phyloP scores from a whole-genome alignment of 73 alveolate genomes.

The Breviolum minutum region DNA sequence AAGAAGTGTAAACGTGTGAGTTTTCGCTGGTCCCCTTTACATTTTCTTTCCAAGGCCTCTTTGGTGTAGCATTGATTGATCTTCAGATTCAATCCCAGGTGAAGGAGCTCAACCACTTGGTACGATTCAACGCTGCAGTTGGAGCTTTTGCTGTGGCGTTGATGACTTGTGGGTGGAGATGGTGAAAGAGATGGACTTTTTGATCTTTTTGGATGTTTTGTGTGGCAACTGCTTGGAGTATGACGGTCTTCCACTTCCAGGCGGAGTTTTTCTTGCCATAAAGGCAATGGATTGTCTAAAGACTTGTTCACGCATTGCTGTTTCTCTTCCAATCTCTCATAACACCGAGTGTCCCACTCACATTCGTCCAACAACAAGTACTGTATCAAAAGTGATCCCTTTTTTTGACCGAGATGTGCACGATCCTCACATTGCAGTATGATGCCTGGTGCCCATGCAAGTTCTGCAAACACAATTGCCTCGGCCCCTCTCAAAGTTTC shows the following conservation, averaged over 20 bases:
- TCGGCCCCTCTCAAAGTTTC: conserved; percentile 97
- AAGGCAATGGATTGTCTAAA: no score
- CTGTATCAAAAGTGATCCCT: conserved; percentile 96
- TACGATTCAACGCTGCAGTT: background rate
- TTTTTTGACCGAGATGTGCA: conserved; percentile 97
- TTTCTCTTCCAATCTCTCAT: background rate
- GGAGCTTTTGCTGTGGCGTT: no score
- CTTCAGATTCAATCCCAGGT: conserved; percentile 24
- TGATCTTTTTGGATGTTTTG: no score
- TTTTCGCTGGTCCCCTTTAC: background rate
- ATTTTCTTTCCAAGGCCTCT: background rate
- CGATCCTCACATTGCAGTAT: conserved; percentile 98
- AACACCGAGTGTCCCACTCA: background rate
- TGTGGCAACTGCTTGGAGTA: no score
- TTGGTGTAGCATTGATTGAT: background rate
- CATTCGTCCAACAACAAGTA: conserved; percentile 92
- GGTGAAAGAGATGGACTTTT: no score
- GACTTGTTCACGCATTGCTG: background rate
- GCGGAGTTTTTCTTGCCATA: no score
- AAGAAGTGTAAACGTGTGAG: background rate
- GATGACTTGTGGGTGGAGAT: no score
- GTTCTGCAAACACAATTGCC: conserved; percentile 98
- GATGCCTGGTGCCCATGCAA: conserved; percentile 98
- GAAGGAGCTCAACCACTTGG: conserved; percentile 32
- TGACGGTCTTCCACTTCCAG: no score